Evolutionary conservation across 2,329 filamentous ascomycete genomes (phyloP), one percentile per base, ranked within the genome.

Genomic region (Delphinella strobiligena): DNA sequence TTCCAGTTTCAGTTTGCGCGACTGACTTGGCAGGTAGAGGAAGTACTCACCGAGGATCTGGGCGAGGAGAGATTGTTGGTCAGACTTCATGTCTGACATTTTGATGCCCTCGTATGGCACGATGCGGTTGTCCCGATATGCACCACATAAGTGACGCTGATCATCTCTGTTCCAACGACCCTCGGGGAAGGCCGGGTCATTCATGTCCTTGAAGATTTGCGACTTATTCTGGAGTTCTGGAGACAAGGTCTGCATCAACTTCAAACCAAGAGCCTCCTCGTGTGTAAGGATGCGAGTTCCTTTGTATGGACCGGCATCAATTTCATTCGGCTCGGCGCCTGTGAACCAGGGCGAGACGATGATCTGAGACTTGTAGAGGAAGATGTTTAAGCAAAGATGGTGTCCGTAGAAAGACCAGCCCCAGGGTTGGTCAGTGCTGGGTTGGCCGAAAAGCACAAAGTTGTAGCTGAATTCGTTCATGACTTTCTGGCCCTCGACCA

Each of bases 151-250:
- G 51, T 88, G 82, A 4, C 82, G 70, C 61, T 88, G 81, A 55
- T 89, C 83, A 51, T 86, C 81, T 47, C 78, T 78, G 55, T 88
- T 88, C 82, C 82, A 88, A 5, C 82, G 70, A 8, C 77, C 78
- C 36, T 62, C 60, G 2, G 71, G 74, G 80, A 86, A 85, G 0
- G 61, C 67, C 0, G 74, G 71, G 42, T 85, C 81, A 17, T 70
- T 66, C 61, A 86, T 67, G 0, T 65, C 48, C 38, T 68, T 67
- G 55, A 73, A 86, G 0, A 74, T 62, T 43, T 74, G 74, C 0
- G 77, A 76, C 2, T 56, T 52, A 0, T 52, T 31, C 50, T 77
- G 72, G 14, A 67, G 48, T 2, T 64, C 63, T 0, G 58, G 43
- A 0, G 61, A 49, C 0, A 84, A 63, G 18, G 66, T 70, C 52